Base-by-base conservation (phyloP, 495 filamentous ascomycete species). In the Hypomontagnella submonticulosa region DNA sequence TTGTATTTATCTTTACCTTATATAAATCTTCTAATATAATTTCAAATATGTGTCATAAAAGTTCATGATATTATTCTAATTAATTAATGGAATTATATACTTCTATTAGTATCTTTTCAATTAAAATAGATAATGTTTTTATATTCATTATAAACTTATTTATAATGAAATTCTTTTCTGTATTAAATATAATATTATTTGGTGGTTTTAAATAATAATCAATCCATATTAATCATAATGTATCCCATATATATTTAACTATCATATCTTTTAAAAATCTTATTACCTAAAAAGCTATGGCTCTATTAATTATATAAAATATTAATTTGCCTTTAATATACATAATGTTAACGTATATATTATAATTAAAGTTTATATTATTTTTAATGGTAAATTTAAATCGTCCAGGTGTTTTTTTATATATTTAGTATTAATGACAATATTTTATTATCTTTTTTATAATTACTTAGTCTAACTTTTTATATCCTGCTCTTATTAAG, bases 201-300 rank as follows among this genome's bases (percentile, higher is more conserved):
- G 27, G 10, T 47, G 12, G 9, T 27, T 11, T 18, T 5, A 47
- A 13, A 27, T 47, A 30, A 9, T 27, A 9, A 47, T 47, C 20
- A 1, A 47, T 47, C 20, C 20, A 47, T 4, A 34, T 50, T 34
- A 34, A 16, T 50, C 33, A 7, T 19, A 50, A 34, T 33, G 8
- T 50, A 50, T 50, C 15, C 20, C 33, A 50, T 16, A 11, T 50
- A 33, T 50, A 9, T 50, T 50, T 50, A n/a, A 34, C 4, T 16
- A 16, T 50, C 33, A 50, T 50, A 16, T 50, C 9, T n/a, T 34
- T 33, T 33, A 50, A 15, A 34, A 50, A 50, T 50, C 9, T 50
- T 13, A 34, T 34, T 6, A 9, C 33, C 33, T 50, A 50, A 34
- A 34, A 50, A 2, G 10, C 33, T 10, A 34, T 50, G 10, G 10